phyloP scores from a whole-genome alignment of 768 basidiomycete genomes.

The Piloderma croceum region DNA sequence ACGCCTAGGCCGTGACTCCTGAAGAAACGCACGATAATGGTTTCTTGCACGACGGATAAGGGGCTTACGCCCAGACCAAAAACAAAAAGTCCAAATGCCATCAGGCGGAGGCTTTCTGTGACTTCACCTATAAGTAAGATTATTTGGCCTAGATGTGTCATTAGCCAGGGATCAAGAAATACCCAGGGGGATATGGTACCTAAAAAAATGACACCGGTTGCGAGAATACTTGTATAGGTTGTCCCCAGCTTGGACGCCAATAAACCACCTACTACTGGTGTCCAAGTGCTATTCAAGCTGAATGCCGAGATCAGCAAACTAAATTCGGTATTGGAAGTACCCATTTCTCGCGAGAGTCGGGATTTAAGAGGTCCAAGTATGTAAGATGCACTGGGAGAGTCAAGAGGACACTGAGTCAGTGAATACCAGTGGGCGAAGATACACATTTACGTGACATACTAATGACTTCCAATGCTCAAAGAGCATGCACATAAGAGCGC shows the following conservation, averaged over 20 bases:
- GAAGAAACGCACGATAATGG: conserved; percentile 81
- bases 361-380: conserved; percentile 78
- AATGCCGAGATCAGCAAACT: conserved; percentile 72
- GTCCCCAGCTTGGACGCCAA: conserved; percentile 69
- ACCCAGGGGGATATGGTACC: conserved; percentile 29
- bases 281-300: conserved; percentile 71
- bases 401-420: no score
- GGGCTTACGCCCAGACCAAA: conserved; percentile 80
- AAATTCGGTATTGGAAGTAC: conserved; percentile 73
- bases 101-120: conserved; percentile 52
- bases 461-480: conserved; percentile 72
- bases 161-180: no score
- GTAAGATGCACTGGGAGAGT: conserved; percentile 64
- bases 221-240: conserved; percentile 62
- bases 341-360: conserved; percentile 58
- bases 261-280: conserved; percentile 72
- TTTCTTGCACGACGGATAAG: conserved; percentile 77
- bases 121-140: conserved; percentile 65
- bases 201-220: conserved; percentile 66
- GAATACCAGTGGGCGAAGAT: conserved; percentile 1
- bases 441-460: conserved; percentile 37
- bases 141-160: conserved; percentile 42
- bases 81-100: conserved; percentile 72
- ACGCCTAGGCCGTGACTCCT: conserved; percentile 67
- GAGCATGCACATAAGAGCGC: conserved; percentile 70